These are phyloP conservation scores for Dactylonectria macrodidyma DNA, from an alignment of 2,329 filamentous ascomycete genomes.

Conservation along the genomic window DNA sequence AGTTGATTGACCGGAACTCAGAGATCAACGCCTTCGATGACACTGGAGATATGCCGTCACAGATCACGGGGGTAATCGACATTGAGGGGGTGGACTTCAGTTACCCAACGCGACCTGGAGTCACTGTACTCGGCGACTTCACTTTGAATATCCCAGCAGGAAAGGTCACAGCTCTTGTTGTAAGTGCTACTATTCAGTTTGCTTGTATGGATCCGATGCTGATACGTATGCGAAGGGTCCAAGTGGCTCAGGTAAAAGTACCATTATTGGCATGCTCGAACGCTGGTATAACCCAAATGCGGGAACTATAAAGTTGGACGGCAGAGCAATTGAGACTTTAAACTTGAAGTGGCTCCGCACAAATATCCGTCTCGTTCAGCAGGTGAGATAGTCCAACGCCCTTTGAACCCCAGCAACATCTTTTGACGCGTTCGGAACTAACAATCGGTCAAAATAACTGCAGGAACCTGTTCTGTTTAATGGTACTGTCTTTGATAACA, in stretches of 20 bases:
- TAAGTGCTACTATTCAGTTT: background rate
- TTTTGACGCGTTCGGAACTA: too few relatives aligned
- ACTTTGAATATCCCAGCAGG: slow-evolving; percentile 69
- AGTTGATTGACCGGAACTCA: slow-evolving; percentile 33
- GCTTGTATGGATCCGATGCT: too few relatives aligned
- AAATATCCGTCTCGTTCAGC: slow-evolving; percentile 60
- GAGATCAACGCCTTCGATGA: slow-evolving; percentile 33
- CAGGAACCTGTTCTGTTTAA: slow-evolving; percentile 46
- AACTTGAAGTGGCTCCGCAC: slow-evolving; percentile 63
- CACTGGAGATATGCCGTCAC: background rate
- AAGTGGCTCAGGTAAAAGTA: slow-evolving; percentile 79
- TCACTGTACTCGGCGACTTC: slow-evolving; percentile 70
- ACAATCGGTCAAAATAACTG: too few relatives aligned
- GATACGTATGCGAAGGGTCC: slow-evolving; percentile 58
- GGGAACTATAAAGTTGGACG: slow-evolving; percentile 58
- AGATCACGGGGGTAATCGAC: background rate
- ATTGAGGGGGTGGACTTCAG: slow-evolving; percentile 68
- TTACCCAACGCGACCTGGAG: slow-evolving; percentile 74
- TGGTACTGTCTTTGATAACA: slow-evolving; percentile 49
- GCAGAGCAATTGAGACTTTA: slow-evolving; percentile 54
- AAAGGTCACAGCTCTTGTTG: slow-evolving; percentile 78
- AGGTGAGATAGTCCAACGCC: slow-evolving; percentile 14
- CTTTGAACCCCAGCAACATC: too few relatives aligned
- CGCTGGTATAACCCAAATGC: slow-evolving; percentile 68
- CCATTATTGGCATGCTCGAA: slow-evolving; percentile 57